Evolutionary conservation across 176 grass and related monocot genomes (phyloP), one percentile per base, ranked within the genome.

Genomic region (Metroxylon sagu): DNA sequence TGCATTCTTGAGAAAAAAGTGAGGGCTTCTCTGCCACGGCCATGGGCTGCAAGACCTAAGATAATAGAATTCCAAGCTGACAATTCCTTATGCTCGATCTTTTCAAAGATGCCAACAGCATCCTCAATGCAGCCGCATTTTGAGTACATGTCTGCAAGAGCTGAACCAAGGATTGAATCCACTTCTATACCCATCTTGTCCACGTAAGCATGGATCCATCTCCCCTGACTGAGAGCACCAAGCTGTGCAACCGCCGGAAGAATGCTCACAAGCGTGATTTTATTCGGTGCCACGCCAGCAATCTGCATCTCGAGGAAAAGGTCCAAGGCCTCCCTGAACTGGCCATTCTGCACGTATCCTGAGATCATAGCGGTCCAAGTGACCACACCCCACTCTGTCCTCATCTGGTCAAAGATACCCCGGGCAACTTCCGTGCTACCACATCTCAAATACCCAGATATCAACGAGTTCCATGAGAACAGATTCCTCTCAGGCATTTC

Each of bases 21-120:
- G 1, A 71, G 39, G 14, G 68, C 68, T 60, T 71, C 39, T 5
- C 8, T 60, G 15, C 56, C 68, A 8, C 68, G 25, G 15, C 68
- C 68, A 52, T 71, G 68, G 29, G 68, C 56, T 51, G 68, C 68
- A 29, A 71, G 68, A 16, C 68, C 68, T 16, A 58, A 60, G 26
- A 71, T 71, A 3, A 60, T 52, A 18, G 68, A 71, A 49, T 71
- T 71, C 68, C 68, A 71, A 60, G 68, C 56, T 50, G 68, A 60
- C 25, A 71, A 51, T 8, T 60, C 48, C 68, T 60, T 71, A 4
- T 60, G 55, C 23, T 52, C 21, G 16, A 71, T 16, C 17, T 71
- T 71, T 58, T 60, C 17, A 28, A 71, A 71, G 4, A 71, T 49
- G 4, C 3, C 3, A 26, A 71, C 16, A 15, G 68, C 56, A n/a